Evolutionary conservation across 257 asterid species (phyloP), one percentile per base, ranked within the genome.

Genomic region (Pogostemon cablin): DNA sequence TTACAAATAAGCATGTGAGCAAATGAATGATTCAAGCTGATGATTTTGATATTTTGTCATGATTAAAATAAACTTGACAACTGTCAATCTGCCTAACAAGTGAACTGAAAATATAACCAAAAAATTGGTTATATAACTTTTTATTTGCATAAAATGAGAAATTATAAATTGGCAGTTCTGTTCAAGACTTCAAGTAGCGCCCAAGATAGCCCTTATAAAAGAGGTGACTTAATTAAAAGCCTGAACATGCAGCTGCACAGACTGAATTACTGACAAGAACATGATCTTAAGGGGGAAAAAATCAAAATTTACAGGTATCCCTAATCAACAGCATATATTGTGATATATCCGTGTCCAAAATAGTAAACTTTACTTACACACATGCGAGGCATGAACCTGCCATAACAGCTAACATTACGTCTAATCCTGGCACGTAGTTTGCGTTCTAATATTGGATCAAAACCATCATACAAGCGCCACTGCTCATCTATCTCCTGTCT

Each of bases 381-480:
- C 97, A 83, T 85, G 72, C 92, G 99, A 65, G 99, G 96, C 97
- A 86, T 89, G 82, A 76, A 86, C 81, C 95, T 87, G 69, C 99
- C 99, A 59, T 93, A 93, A 76, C 97, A 91, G 96, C 97, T 91
- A 71, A 91, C 97, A 54, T 93, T 89, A 68, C 99, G 96, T 81
- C 53, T 86, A 65, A 91, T 87, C 86, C 97, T 87, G 48, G 97
- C 99, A 67, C 99, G 96, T 12, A 93, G 80, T 65, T 93, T 90
- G 40, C 96, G 89, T 82, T 91, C 97, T 25, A 93, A 84, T 68
- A 91, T 87, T 8, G 96, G 97, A 81, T 93, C 99, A 84, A 93
- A 93, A 47, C 99, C 99, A 85, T 93, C 97, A 75, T 91, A 93
- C 76, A 93, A 77, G 62, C 97, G 95, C 97, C 99, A 93, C 84